phyloP scores from a whole-genome alignment of 257 asterid genomes.

The Solanum chiquidenum region DNA sequence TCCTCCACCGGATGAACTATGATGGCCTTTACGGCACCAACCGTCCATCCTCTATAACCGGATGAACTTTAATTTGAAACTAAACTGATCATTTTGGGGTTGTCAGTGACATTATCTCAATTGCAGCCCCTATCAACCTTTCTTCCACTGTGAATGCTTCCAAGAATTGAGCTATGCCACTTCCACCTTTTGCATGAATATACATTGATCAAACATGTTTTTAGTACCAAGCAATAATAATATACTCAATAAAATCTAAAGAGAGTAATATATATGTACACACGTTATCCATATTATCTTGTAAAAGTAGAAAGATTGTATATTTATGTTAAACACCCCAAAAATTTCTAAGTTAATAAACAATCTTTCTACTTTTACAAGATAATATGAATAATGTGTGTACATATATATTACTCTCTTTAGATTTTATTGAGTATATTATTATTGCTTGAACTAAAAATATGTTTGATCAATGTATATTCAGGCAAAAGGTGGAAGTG shows the following conservation, averaged over 20 bases:
- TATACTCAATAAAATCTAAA: background rate
- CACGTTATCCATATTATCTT: background rate
- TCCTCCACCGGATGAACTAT: too few relatives aligned
- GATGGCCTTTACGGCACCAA: too few relatives aligned
- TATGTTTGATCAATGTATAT: background rate
- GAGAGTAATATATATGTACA: background rate
- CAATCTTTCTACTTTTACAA: background rate
- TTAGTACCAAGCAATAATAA: background rate
- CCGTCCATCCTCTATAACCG: too few relatives aligned
- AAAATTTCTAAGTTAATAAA: too few relatives aligned
- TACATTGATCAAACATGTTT: background rate
- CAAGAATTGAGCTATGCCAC: slow-evolving; percentile 9
- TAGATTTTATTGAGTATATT: background rate
- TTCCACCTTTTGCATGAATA: slow-evolving; percentile 32
- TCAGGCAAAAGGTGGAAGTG: slow-evolving; percentile 34
- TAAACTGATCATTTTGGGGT: background rate
- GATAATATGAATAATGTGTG: background rate
- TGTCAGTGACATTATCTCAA: slow-evolving; percentile 46
- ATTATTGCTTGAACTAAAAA: background rate
- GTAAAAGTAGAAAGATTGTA: background rate
- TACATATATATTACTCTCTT: background rate
- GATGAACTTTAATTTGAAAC: too few relatives aligned
- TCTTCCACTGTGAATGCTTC: slow-evolving; percentile 47
- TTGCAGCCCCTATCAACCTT: slow-evolving; percentile 52
- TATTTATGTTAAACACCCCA: background rate